Evolutionary conservation across 352 stramenopile genomes (phyloP).

Genomic region (Globisporangium carolinianum): DNA sequence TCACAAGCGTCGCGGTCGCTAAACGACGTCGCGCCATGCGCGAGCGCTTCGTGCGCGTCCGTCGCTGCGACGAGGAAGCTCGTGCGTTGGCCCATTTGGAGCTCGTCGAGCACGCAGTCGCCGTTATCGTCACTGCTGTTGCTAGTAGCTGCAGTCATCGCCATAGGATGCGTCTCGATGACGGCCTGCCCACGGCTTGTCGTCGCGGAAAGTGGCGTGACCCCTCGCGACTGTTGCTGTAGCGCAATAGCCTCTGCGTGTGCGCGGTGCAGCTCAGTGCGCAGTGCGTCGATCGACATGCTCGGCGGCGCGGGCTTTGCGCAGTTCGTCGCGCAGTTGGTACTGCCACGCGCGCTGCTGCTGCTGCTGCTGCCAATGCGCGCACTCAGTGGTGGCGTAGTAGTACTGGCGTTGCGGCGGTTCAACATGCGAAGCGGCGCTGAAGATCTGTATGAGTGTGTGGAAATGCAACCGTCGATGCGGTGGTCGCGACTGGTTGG

Average conservation of each 20-base stretch:
- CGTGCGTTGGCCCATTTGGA: conserved; percentile 2
- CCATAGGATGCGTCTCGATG: neutral
- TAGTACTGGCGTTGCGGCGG: neutral
- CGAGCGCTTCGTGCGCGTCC: conserved; percentile 1
- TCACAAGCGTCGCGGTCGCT: neutral
- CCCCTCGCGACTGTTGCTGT: too few relatives aligned
- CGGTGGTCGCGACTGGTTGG: neutral
- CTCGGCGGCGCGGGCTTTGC: neutral
- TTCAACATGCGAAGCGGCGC: conserved; percentile 11
- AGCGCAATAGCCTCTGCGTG: too few relatives aligned
- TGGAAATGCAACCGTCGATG: neutral
- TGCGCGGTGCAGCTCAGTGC: too few relatives aligned
- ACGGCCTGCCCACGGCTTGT: neutral
- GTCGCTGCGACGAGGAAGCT: neutral
- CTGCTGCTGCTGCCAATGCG: neutral
- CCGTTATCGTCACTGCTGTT: neutral
- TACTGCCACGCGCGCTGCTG: neutral
- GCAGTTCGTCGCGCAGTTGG: too few relatives aligned
- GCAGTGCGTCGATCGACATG: conserved; percentile 4
- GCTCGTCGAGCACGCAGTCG: neutral
- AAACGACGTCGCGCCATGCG: neutral
- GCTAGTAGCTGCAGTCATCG: neutral
- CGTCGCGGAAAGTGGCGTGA: neutral
- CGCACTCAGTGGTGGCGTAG: neutral
- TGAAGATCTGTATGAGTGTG: too few relatives aligned